These are phyloP conservation scores for Phytophthora pinifolia DNA, from an alignment of 352 stramenopile genomes.

Conservation along the genomic window DNA sequence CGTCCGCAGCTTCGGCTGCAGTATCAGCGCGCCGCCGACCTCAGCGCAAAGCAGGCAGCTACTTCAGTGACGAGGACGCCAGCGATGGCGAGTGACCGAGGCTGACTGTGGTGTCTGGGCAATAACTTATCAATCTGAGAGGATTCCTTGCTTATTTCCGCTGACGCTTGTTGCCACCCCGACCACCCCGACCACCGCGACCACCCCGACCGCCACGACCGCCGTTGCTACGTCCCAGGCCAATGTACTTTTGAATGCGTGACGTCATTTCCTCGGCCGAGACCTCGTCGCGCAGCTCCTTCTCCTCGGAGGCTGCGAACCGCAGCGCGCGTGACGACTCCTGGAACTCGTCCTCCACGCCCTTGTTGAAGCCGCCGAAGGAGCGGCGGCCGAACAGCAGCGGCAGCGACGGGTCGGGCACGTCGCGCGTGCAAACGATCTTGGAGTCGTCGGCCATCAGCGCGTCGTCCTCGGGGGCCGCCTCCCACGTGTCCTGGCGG, in stretches of 20 bases:
- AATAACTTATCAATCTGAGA: conserved; percentile 36
- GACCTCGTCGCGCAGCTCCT: conserved; percentile 74
- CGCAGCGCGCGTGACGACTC: conserved; percentile 55
- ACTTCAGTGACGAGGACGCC: conserved; percentile 82
- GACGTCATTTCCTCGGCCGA: conserved; percentile 82
- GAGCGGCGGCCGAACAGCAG: conserved; percentile 76
- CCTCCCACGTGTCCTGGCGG: conserved; percentile 64
- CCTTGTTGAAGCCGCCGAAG: conserved; percentile 83
- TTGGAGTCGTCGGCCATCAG: conserved; percentile 29
- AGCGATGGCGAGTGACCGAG: conserved; percentile 49
- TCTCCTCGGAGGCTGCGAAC: conserved; percentile 66
- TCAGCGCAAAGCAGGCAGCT: conserved; percentile 43
- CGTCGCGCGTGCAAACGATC: conserved; percentile 57
- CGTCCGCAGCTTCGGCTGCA: conserved; percentile 15
- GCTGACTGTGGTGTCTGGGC: conserved; percentile 2
- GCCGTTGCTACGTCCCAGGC: conserved; percentile 47
- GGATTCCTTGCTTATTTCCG: conserved; percentile 43
- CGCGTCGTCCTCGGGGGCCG: conserved; percentile 30
- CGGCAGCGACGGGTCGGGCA: conserved; percentile 73
- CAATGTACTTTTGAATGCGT: conserved; percentile 86
- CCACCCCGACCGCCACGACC: conserved; percentile 24
- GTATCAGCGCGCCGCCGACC: conserved; percentile 29
- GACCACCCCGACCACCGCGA: conserved; percentile 25
- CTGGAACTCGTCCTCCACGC: conserved; percentile 80
- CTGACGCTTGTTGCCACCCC: conserved; percentile 52